phyloP scores from a whole-genome alignment of 352 stramenopile species.

The Phytophthora ramorum region DNA sequence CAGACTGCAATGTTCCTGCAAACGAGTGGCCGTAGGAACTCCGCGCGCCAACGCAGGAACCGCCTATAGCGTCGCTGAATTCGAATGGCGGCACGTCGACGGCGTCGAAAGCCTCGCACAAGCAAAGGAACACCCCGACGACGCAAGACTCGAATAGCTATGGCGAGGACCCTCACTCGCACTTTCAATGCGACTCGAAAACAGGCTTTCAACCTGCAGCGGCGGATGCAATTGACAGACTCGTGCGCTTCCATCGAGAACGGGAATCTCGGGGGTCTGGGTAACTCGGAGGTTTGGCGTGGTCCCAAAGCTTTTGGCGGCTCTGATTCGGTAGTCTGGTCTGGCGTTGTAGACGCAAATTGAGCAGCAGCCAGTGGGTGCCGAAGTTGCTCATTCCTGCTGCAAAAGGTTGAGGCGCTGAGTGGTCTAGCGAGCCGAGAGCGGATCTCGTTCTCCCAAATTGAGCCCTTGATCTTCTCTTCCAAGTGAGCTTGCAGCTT shows the following conservation, averaged over 20 bases:
- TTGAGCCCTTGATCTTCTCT: constrained; percentile 49
- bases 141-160: constrained; percentile 42
- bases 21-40: constrained; percentile 25
- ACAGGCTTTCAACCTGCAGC: constrained; percentile 29
- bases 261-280: constrained; percentile 27
- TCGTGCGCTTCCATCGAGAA: constrained; percentile 51
- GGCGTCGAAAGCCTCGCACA: constrained; percentile 31
- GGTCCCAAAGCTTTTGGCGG: not conserved
- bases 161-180: constrained; percentile 29
- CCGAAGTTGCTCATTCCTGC: constrained; percentile 46
- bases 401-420: constrained; percentile 54
- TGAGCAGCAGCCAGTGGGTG: constrained; percentile 39
- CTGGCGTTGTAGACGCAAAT: constrained; percentile 18
- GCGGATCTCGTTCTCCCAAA: constrained; percentile 66
- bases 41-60: constrained; percentile 27
- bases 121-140: constrained; percentile 37
- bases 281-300: not conserved
- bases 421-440: constrained; percentile 57
- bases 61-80: constrained; percentile 43
- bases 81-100: constrained; percentile 28
- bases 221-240: constrained; percentile 28
- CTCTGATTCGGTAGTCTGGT: not conserved
- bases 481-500: constrained; percentile 47
- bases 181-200: constrained; percentile 38
- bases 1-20: constrained; percentile 17